A percentile compares a stretch with the other conserved stretches of the same genome.
These are phyloP conservation scores for Fragaria iinumae DNA, from an alignment of 306 rosid species.

Conservation along the genomic window DNA sequence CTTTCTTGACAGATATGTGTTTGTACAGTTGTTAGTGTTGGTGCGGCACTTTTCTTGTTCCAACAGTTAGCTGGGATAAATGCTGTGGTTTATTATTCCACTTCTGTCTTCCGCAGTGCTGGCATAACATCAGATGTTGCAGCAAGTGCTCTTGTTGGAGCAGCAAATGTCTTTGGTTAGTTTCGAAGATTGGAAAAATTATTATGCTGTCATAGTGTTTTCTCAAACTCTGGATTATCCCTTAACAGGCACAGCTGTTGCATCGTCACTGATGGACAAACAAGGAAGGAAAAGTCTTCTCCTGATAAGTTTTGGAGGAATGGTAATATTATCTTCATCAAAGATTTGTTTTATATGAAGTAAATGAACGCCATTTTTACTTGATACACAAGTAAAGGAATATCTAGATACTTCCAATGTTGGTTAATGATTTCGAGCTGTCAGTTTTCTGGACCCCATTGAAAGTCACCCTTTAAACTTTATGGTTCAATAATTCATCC, in stretches of 20 bases:
- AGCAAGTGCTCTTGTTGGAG: conserved; percentile 96
- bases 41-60: conserved; percentile 79
- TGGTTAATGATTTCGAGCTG: background rate
- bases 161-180: conserved; percentile 90
- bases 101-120: conserved; percentile 88
- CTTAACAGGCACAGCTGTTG: conserved; percentile 70
- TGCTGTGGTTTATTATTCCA: conserved; percentile 92
- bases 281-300: conserved; percentile 92
- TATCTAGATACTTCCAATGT: background rate
- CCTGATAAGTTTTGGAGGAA: conserved; percentile 79
- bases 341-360: background rate
- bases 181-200: conserved; percentile 10
- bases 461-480: background rate
- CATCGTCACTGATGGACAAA: conserved; percentile 89
- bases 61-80: conserved; percentile 98
- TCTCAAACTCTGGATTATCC: conserved; percentile 21
- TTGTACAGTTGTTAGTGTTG: conserved; percentile 82
- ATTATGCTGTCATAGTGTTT: conserved; percentile 10
- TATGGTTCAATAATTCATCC: background rate
- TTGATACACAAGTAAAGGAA: background rate
- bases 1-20: conserved; percentile 22
- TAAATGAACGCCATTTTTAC: background rate
- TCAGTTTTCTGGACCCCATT: background rate
- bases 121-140: conserved; percentile 95
- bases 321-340: conserved; percentile 50